A percentile compares a stretch with the other conserved stretches of the same genome.
Evolutionary conservation across 2,329 filamentous ascomycete genomes (phyloP).

Genomic region (Teratosphaeria viscida): DNA sequence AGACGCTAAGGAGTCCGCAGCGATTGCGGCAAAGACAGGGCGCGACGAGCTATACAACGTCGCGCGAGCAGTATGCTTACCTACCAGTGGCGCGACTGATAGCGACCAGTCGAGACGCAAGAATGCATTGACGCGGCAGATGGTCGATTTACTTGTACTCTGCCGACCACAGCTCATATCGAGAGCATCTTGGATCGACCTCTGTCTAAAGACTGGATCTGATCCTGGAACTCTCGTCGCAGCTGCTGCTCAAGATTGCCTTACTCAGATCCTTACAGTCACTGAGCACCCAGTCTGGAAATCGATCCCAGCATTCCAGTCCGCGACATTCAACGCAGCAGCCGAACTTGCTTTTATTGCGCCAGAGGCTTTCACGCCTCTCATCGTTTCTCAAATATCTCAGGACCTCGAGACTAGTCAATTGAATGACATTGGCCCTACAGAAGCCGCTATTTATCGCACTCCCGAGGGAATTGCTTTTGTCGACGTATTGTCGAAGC

Average conservation of each 20-base stretch:
- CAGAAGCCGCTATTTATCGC: slow-evolving; percentile 85
- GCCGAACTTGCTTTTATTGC: slow-evolving; percentile 91
- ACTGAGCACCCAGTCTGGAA: slow-evolving; percentile 27
- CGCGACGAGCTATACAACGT: slow-evolving; percentile 52
- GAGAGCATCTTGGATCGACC: slow-evolving; percentile 74
- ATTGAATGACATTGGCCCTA: slow-evolving; percentile 63
- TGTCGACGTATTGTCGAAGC: slow-evolving; percentile 82
- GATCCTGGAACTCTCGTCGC: slow-evolving; percentile 73
- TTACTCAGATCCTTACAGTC: slow-evolving; percentile 54
- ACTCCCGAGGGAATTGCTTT: slow-evolving; percentile 83
- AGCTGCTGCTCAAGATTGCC: slow-evolving; percentile 51
- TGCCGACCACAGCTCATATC: slow-evolving; percentile 69
- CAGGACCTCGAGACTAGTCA: slow-evolving; percentile 62
- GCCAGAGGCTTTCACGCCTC: slow-evolving; percentile 67
- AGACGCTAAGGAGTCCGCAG: slow-evolving; percentile 69
- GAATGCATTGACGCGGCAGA: slow-evolving; percentile 41
- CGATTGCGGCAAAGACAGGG: slow-evolving; percentile 54
- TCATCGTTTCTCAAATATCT: slow-evolving; percentile 62
- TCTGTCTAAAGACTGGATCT: slow-evolving; percentile 66
- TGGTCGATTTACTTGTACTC: slow-evolving; percentile 67
- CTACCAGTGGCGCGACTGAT: background rate
- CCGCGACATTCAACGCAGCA: slow-evolving; percentile 71
- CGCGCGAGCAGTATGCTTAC: slow-evolving; percentile 50
- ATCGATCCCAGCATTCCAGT: slow-evolving; percentile 41
- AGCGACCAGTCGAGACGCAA: background rate